A percentile compares a stretch with the other conserved stretches of the same genome.
phyloP scores from a whole-genome alignment of 192 early-diverging fungal species.

The Dispira parvispora region DNA sequence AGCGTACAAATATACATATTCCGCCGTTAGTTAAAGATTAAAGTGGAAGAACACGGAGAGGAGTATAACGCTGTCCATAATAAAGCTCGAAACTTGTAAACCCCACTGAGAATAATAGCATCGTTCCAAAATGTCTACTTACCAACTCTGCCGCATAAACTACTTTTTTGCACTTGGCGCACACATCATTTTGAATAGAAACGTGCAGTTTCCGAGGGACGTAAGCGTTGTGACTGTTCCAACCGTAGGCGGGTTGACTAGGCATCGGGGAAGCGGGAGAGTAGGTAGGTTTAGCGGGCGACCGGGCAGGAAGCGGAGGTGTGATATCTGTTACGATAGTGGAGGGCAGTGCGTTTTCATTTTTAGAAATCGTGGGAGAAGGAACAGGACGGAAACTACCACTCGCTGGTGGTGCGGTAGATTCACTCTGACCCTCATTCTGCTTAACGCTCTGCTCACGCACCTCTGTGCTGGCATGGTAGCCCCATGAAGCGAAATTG shows the following conservation, averaged over 20 bases:
- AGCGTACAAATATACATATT: too few relatives aligned
- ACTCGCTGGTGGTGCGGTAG: background rate
- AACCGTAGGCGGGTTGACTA: background rate
- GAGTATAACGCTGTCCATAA: too few relatives aligned
- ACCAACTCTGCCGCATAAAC: slow-evolving; percentile 8
- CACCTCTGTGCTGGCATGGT: background rate
- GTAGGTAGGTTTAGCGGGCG: background rate
- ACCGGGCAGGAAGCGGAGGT: background rate
- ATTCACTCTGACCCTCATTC: too few relatives aligned
- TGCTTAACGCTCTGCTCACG: too few relatives aligned
- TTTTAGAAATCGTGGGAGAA: background rate
- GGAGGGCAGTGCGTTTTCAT: background rate
- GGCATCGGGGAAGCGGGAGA: background rate
- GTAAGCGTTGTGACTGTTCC: background rate
- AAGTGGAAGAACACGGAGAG: too few relatives aligned
- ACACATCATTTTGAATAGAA: background rate
- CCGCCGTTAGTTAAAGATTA: too few relatives aligned
- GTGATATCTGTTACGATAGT: background rate
- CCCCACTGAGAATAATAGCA: too few relatives aligned
- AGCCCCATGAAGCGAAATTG: slow-evolving; percentile 1
- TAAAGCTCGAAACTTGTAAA: too few relatives aligned
- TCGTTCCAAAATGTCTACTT: too few relatives aligned
- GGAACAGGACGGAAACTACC: background rate
- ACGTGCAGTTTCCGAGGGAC: slow-evolving; percentile 9
- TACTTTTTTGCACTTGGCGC: background rate